Conservation (phyloP, 2,329 filamentous ascomycete genomes). For the Myriosclerotinia duriaeana region DNA sequence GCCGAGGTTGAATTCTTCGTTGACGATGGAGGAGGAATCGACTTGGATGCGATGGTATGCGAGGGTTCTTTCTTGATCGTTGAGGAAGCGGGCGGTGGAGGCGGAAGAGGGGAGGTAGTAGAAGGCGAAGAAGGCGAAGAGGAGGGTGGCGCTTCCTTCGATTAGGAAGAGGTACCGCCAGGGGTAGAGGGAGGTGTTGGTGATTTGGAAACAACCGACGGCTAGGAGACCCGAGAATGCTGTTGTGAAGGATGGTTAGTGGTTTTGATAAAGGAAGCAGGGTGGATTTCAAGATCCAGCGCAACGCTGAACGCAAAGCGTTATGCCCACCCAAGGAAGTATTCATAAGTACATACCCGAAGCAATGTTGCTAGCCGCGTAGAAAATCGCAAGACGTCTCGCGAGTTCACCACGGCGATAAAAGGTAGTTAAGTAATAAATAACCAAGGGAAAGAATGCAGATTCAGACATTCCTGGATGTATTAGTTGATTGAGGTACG, state of each 20-base stretch:
- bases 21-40: constrained; percentile 65
- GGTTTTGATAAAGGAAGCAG: neutral
- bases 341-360: neutral
- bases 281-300: too few species aligned
- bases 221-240: constrained; percentile 52
- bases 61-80: constrained; percentile 38
- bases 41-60: constrained; percentile 41
- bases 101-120: constrained; percentile 42
- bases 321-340: too few species aligned
- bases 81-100: constrained; percentile 38
- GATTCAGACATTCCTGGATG: constrained; percentile 58
- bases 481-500: neutral
- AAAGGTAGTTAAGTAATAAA: constrained; percentile 59
- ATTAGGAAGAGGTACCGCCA: constrained; percentile 56
- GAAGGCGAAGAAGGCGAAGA: constrained; percentile 41
- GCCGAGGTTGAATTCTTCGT: constrained; percentile 52
- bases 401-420: constrained; percentile 72
- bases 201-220: constrained; percentile 53
- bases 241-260: neutral
- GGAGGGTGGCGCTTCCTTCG: constrained; percentile 37
- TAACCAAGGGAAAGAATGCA: constrained; percentile 68
- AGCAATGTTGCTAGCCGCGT: constrained; percentile 40
- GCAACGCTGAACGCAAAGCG: too few species aligned
- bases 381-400: constrained; percentile 69
- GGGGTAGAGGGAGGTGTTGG: constrained; percentile 47